Conservation (phyloP, 805 yeast species). For the Wickerhamiella spandovensis region DNA sequence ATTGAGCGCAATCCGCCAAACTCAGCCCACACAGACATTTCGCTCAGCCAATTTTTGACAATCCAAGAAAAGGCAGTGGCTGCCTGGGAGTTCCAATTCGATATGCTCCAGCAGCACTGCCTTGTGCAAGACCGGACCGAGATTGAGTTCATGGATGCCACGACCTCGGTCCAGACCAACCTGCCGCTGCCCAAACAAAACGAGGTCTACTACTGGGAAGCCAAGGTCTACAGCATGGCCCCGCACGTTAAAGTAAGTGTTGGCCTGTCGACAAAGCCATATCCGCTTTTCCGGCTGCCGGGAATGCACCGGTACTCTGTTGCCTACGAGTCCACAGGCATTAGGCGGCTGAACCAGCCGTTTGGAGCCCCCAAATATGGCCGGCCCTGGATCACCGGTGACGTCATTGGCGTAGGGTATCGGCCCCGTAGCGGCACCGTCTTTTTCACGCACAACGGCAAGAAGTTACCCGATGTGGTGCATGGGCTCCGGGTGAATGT, state of each 20-base stretch:
- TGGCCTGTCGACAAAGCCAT: conserved; percentile 77
- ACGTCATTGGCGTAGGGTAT: conserved; percentile 87
- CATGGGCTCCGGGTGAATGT: conserved; percentile 58
- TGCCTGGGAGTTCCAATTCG: conserved; percentile 72
- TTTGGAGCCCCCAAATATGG: conserved; percentile 36
- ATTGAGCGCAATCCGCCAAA: conserved; percentile 31
- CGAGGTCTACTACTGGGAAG: conserved; percentile 81
- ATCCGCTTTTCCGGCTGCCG: conserved; percentile 86
- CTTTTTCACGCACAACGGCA: conserved; percentile 91
- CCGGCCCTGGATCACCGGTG: conserved; percentile 53
- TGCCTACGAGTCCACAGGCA: conserved; percentile 79
- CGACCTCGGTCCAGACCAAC: conserved; percentile 63
- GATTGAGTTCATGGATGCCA: conserved; percentile 35
- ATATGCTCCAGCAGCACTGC: conserved; percentile 39
- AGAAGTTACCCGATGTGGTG: conserved; percentile 68
- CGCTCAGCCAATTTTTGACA: conserved; percentile 44
- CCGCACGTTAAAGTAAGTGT: conserved; percentile 41
- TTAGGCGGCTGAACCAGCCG: conserved; percentile 68
- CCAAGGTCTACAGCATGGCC: conserved; percentile 63
- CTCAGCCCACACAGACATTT: conserved; percentile 30
- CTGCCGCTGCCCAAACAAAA: conserved; percentile 72
- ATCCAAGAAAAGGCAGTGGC: conserved; percentile 79
- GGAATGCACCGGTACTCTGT: conserved; percentile 79
- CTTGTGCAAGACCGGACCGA: conserved; percentile 54
- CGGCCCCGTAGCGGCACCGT: conserved; percentile 71